Percentiles rank a stretch among this genome's conserved stretches.
These are phyloP conservation scores for Phytophthora rubi DNA, from an alignment of 352 stramenopile species.

Conservation along the genomic window DNA sequence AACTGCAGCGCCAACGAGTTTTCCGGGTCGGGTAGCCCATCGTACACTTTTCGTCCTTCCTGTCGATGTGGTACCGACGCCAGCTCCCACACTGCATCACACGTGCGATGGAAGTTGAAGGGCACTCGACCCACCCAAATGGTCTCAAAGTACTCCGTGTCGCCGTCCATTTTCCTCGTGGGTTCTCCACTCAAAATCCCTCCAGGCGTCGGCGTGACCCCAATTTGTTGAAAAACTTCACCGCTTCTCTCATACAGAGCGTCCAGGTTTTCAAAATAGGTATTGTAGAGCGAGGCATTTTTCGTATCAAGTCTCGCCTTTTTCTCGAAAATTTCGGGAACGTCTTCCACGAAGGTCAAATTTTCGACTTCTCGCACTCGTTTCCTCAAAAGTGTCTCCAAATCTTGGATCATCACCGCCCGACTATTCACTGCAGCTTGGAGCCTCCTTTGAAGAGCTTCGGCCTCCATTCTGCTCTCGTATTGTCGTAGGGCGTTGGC, in stretches of 20 bases:
- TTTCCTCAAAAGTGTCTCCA: slow-evolving; percentile 23
- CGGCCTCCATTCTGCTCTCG: slow-evolving; percentile 30
- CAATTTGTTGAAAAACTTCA: slow-evolving; percentile 23
- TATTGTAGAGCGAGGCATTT: slow-evolving; percentile 32
- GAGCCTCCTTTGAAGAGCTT: slow-evolving; percentile 18
- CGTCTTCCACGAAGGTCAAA: neutral
- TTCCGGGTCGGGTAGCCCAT: slow-evolving; percentile 26
- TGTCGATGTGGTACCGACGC: slow-evolving; percentile 20
- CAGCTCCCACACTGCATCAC: slow-evolving; percentile 34
- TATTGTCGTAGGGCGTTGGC: slow-evolving; percentile 31
- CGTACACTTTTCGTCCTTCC: slow-evolving; percentile 15
- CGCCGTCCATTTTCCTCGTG: slow-evolving; percentile 12
- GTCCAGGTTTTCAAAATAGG: slow-evolving; percentile 36
- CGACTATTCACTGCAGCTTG: slow-evolving; percentile 21
- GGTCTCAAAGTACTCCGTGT: slow-evolving; percentile 32
- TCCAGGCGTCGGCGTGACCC: slow-evolving; percentile 7
- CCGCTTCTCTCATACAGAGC: slow-evolving; percentile 20
- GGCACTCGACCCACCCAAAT: slow-evolving; percentile 23
- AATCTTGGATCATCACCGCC: slow-evolving; percentile 34
- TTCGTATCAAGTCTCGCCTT: slow-evolving; percentile 18
- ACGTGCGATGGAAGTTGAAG: slow-evolving; percentile 23
- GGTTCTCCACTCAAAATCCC: slow-evolving; percentile 26
- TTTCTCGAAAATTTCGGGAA: slow-evolving; percentile 21
- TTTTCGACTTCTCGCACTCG: slow-evolving; percentile 21
- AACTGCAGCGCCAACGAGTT: slow-evolving; percentile 46